phyloP scores from a whole-genome alignment of 2,329 filamentous ascomycete species.

The Exophiala mesophila region DNA sequence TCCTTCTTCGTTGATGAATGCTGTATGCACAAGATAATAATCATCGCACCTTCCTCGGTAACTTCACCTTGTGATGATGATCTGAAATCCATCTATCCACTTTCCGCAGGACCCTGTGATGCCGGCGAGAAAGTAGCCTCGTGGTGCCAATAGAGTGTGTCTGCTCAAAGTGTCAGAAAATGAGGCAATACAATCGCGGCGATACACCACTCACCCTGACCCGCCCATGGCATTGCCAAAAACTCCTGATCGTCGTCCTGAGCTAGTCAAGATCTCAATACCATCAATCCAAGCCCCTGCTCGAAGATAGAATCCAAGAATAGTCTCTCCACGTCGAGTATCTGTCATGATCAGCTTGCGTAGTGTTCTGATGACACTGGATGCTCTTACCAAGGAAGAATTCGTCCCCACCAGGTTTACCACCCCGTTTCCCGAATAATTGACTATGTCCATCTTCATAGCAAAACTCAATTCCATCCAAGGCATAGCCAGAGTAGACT shows the following conservation, averaged over 20 bases:
- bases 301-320: slow-evolving; percentile 80
- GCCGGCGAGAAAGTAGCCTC: slow-evolving; percentile 83
- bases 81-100: slow-evolving; percentile 81
- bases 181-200: background rate
- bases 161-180: slow-evolving; percentile 42
- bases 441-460: slow-evolving; percentile 84
- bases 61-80: slow-evolving; percentile 65
- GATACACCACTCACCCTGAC: slow-evolving; percentile 63
- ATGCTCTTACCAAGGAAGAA: slow-evolving; percentile 67
- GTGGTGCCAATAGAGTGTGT: slow-evolving; percentile 80
- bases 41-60: background rate
- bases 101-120: slow-evolving; percentile 73
- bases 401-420: slow-evolving; percentile 62
- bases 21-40: too few relatives aligned
- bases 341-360: slow-evolving; percentile 48
- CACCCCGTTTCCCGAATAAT: slow-evolving; percentile 77
- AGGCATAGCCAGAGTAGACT: slow-evolving; percentile 68
- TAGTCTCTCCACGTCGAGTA: slow-evolving; percentile 74
- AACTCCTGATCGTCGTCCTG: slow-evolving; percentile 77
- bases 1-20: too few relatives aligned
- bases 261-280: slow-evolving; percentile 81
- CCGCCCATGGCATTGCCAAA: slow-evolving; percentile 79
- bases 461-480: slow-evolving; percentile 86
- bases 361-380: slow-evolving; percentile 1
- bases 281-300: slow-evolving; percentile 81